Conservation (phyloP, 177 flowering plant species). For the Vitis hybrid region DNA sequence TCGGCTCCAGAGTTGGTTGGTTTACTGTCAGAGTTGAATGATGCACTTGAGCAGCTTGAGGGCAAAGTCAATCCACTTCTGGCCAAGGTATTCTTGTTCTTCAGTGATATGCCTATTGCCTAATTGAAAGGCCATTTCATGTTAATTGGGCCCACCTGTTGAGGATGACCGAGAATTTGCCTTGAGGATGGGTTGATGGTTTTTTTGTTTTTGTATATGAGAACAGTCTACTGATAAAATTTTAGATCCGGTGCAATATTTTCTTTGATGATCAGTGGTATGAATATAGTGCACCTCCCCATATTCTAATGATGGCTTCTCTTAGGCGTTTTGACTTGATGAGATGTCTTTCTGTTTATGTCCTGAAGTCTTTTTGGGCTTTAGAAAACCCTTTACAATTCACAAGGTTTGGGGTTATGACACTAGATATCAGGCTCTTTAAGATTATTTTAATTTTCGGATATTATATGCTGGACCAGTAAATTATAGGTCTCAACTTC, state of each 20-base stretch:
- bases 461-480: too few relatives aligned
- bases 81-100: conserved; percentile 48
- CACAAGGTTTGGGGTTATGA: too few relatives aligned
- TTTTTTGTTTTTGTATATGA: background rate
- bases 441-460: too few relatives aligned
- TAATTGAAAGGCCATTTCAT: background rate
- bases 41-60: conserved; percentile 66
- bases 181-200: background rate
- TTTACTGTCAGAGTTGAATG: conserved; percentile 72
- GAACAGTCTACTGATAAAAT: background rate
- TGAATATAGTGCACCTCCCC: too few relatives aligned
- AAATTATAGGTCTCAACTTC: too few relatives aligned
- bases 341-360: background rate
- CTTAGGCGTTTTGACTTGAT: too few relatives aligned
- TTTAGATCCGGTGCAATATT: too few relatives aligned
- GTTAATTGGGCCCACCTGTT: background rate
- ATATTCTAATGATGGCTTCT: too few relatives aligned
- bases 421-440: too few relatives aligned
- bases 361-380: background rate
- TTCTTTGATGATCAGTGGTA: too few relatives aligned
- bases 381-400: too few relatives aligned
- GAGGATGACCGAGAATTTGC: too few relatives aligned
- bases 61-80: conserved; percentile 68
- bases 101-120: background rate
- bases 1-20: conserved; percentile 87